Conservation (phyloP, 371 early-diverging fungal species). For the Circinella minor region DNA sequence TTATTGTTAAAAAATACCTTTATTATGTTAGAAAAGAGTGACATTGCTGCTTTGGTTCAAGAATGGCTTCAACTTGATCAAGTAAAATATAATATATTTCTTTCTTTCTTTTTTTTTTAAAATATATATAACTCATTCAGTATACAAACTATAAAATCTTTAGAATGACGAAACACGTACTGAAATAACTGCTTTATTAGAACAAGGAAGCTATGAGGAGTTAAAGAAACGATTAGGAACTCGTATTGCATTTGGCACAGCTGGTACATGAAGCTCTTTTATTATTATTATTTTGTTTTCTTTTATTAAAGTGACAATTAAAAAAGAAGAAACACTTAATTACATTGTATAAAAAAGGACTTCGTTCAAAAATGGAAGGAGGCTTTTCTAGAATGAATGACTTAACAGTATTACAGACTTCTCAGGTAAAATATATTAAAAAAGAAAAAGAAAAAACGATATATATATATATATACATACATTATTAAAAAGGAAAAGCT, state of each 20-base stretch:
- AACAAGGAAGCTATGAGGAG: slow-evolving; percentile 55
- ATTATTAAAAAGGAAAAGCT: not conserved
- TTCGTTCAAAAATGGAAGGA: slow-evolving; percentile 93
- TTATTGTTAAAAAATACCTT: not conserved
- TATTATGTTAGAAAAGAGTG: slow-evolving; percentile 7
- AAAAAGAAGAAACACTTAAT: no score
- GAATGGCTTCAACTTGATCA: slow-evolving; percentile 80
- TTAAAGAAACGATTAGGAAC: slow-evolving; percentile 71
- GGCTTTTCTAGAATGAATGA: slow-evolving; percentile 97
- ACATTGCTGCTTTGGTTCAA: slow-evolving; percentile 38
- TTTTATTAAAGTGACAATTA: no score
- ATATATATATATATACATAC: no score
- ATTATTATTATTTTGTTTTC: no score
- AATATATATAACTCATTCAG: no score
- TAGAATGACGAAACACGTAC: slow-evolving; percentile 75
- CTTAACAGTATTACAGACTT: slow-evolving; percentile 90
- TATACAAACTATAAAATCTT: no score
- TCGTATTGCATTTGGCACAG: slow-evolving; percentile 90
- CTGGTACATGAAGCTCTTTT: slow-evolving; percentile 55
- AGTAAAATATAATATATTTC: slow-evolving; percentile 35
- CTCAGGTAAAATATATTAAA: slow-evolving; percentile 57
- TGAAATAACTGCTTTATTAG: slow-evolving; percentile 62
- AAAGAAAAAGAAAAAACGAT: not conserved
- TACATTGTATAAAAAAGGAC: slow-evolving; percentile 49
- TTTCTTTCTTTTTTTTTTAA: not conserved